Evolutionary conservation across 2,329 filamentous ascomycete genomes (phyloP), one percentile per base, ranked within the genome.

Genomic region (Ceratocystis ficicola): DNA sequence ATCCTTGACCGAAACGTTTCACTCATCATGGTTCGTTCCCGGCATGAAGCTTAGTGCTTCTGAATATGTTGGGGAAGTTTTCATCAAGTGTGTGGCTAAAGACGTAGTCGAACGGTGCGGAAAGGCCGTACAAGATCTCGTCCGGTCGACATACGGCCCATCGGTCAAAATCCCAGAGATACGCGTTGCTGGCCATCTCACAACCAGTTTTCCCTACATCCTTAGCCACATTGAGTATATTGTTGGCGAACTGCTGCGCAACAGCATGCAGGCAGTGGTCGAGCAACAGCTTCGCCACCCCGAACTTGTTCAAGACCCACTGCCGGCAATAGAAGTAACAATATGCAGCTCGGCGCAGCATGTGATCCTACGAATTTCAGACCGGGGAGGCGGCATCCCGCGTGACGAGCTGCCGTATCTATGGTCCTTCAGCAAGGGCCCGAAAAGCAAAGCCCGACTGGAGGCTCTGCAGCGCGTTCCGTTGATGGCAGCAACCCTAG

Each of bases 201-300:
- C 89, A 36, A 92, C 92, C 3, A 95, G 86, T 41, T 99, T 99
- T 73, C 94, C 95, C 1, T 99, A 96, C 72, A 97, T 99, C 69
- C 83, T 96, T 63, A 94, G 87, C 72, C 94, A 97, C 74, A 83
- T 99, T 63, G 93, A 99, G 76, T 99, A 99, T 76, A 96, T 99
- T 71, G 84, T 99, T 66, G 92, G 94, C 63, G 94, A 99, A 77
- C 85, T 99, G 25, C 80, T 99, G 28, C 87, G 94, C 46, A 99
- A 99, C 76, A 95, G 90, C 0, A 89, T 99, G 17, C 92, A 97
- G 75, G 92, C 92, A 22, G 86, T 94, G 46, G 87, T 95, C 68
- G 93, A 96, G 72, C 83, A 84, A 69, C 84, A 86, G 67, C 77
- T 80, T 63, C 73, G 73, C 20, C 66, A 71, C 22, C 69, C 65